These are phyloP conservation scores for Mycosarcoma maydis DNA, from an alignment of 1,284 basidiomycete species.

Conservation along the genomic window DNA sequence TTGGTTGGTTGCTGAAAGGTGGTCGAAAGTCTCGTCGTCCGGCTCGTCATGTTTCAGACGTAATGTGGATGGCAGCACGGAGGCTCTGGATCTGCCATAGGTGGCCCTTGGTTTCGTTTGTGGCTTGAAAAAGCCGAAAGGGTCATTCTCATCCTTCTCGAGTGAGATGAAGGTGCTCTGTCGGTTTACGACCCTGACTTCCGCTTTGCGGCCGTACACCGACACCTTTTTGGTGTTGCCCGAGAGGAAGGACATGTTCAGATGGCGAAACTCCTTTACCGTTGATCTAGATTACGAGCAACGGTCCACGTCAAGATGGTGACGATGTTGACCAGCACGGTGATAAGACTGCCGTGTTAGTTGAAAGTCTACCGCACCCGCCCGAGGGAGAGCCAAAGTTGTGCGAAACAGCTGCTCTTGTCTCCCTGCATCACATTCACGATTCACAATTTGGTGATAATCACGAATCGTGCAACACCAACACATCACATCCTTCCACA, in stretches of 20 bases:
- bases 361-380: too few relatives aligned
- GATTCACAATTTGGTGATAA: too few relatives aligned
- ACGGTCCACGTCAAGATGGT: too few relatives aligned
- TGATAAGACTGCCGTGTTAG: too few relatives aligned
- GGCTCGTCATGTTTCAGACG: background rate
- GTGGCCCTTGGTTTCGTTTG: constrained; percentile 22
- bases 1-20: constrained; percentile 6
- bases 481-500: constrained; percentile 1
- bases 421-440: too few relatives aligned
- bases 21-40: background rate
- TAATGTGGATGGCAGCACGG: constrained; percentile 6
- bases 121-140: constrained; percentile 36
- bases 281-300: too few relatives aligned
- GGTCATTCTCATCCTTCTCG: constrained; percentile 36
- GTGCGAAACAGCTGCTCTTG: too few relatives aligned
- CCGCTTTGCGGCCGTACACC: constrained; percentile 40
- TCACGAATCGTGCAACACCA: constrained; percentile 8
- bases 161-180: constrained; percentile 24
- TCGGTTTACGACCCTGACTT: constrained; percentile 29
- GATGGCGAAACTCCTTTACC: too few relatives aligned
- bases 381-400: too few relatives aligned
- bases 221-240: constrained; percentile 44
- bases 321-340: too few relatives aligned
- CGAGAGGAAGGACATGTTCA: constrained; percentile 31
- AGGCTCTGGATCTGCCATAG: constrained; percentile 23